Evolutionary conservation across 2,329 filamentous ascomycete genomes (phyloP), one percentile per base, ranked within the genome.

Genomic region (Fusarium clavum): DNA sequence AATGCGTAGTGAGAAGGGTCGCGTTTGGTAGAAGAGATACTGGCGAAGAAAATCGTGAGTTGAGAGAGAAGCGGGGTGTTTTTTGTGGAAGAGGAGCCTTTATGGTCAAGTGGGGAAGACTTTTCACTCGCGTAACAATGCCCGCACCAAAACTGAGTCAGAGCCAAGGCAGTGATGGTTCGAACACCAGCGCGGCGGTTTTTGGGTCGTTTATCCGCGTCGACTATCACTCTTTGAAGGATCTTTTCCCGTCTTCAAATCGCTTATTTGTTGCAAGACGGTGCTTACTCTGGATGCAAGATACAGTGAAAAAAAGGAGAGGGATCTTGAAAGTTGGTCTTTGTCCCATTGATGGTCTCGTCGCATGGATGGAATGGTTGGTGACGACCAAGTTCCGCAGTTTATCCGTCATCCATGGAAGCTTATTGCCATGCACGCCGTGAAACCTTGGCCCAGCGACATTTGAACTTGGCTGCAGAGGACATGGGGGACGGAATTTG

Each of bases 51-150:
- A 76, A 71, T 68, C 52, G 65, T 58, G 65, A 63, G 64, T 69
- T 66, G 65, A 38, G 69, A 58, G 45, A 32, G 60, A 58, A 59
- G 74, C 64, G 73, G 71, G 69, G 74, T 59, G 67, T 73, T 70
- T 70, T 70, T 45, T 54, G 27, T 30, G 44, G 29, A 41, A 57
- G 58, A 55, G 43, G 60, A 48, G 58, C 51, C 49, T 65, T 57
- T 61, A 57, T 78, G 77, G 77, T 76, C 77, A 75, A 78, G 76
- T 75, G 76, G 77, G 76, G 74, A 77, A 72, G 52, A 51, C 47
- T 67, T 52, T 64, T 72, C 57, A 64, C 69, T 68, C 47, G 57
- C 14, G 47, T 48, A 34, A 16, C 20, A 18, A 24, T 25, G 46
- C 44, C 66, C 64, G 52, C 49, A 57, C 40, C 48, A 44, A 11